phyloP scores from a whole-genome alignment of 2,329 filamentous ascomycete genomes.

The Aspergillus niger region DNA sequence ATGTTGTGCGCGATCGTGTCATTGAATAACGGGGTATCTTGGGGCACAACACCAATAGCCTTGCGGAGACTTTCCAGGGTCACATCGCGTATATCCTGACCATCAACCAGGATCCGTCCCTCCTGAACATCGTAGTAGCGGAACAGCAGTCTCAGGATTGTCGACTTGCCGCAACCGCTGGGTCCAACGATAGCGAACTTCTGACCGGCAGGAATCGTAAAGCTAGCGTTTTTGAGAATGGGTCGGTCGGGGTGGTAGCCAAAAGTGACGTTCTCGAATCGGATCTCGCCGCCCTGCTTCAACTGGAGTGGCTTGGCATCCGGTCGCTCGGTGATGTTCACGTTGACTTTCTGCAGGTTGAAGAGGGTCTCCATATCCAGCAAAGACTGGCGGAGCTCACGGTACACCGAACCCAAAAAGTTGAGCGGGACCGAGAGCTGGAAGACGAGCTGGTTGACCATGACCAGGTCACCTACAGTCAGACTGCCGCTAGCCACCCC shows the following conservation, averaged over 20 bases:
- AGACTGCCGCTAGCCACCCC: constrained; percentile 79
- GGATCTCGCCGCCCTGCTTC: constrained; percentile 79
- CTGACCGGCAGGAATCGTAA: constrained; percentile 92
- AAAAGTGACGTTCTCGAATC: constrained; percentile 92
- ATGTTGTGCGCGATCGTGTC: constrained; percentile 96
- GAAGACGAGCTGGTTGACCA: constrained; percentile 99
- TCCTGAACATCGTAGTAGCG: constrained; percentile 87
- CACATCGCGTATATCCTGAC: constrained; percentile 85
- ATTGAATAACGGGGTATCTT: constrained; percentile 97
- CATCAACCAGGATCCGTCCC: constrained; percentile 87
- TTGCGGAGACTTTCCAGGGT: constrained; percentile 78
- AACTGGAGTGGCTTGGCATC: constrained; percentile 73
- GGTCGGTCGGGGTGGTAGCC: constrained; percentile 85
- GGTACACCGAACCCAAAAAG: constrained; percentile 96
- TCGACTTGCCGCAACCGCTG: constrained; percentile 94
- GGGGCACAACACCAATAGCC: constrained; percentile 91
- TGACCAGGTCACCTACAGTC: constrained; percentile 93
- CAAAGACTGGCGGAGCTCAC: constrained; percentile 89
- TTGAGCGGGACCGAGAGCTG: constrained; percentile 96
- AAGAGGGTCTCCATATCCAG: constrained; percentile 99
- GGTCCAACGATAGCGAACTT: constrained; percentile 96
- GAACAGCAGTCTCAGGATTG: constrained; percentile 85
- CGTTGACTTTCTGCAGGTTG: constrained; percentile 94
- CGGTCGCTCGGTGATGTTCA: constrained; percentile 76
- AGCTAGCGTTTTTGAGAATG: constrained; percentile 78